Evolutionary conservation across 2,329 filamentous ascomycete genomes (phyloP).

Genomic region (Colletotrichum sp.): DNA sequence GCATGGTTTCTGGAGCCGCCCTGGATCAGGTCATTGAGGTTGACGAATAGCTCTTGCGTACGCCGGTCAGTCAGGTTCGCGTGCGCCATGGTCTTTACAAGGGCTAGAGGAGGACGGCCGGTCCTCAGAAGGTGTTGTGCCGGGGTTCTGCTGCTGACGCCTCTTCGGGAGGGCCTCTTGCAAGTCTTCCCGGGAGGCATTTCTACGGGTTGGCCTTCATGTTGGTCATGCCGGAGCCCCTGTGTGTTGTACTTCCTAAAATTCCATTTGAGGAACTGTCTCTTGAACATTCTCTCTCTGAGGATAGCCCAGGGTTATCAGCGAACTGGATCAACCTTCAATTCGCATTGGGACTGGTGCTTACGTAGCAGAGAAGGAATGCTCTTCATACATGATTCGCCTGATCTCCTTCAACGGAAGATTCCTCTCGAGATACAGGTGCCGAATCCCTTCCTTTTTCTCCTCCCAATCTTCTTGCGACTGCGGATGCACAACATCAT

Average conservation of each 20-base stretch:
- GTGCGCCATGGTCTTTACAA: neutral
- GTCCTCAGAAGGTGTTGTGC: neutral
- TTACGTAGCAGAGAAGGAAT: neutral
- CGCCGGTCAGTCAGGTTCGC: neutral
- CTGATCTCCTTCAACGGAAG: neutral
- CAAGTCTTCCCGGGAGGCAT: neutral
- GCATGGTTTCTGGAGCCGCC: neutral
- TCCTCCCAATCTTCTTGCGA: neutral
- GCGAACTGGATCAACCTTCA: neutral
- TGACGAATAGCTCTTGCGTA: neutral
- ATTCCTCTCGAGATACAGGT: neutral
- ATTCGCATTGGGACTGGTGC: neutral
- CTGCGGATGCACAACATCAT: neutral
- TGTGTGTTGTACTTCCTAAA: neutral
- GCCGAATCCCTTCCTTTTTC: neutral
- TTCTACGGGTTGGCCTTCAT: neutral
- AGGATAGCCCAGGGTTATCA: neutral
- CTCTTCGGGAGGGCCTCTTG: neutral
- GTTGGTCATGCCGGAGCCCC: neutral
- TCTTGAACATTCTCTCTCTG: neutral
- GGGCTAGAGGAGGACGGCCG: neutral
- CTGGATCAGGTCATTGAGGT: neutral
- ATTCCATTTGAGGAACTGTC: neutral
- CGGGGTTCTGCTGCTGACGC: neutral
- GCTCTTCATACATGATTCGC: neutral